These are phyloP conservation scores for Syzygium oleosum DNA, from an alignment of 345 rosid species.

Conservation along the genomic window DNA sequence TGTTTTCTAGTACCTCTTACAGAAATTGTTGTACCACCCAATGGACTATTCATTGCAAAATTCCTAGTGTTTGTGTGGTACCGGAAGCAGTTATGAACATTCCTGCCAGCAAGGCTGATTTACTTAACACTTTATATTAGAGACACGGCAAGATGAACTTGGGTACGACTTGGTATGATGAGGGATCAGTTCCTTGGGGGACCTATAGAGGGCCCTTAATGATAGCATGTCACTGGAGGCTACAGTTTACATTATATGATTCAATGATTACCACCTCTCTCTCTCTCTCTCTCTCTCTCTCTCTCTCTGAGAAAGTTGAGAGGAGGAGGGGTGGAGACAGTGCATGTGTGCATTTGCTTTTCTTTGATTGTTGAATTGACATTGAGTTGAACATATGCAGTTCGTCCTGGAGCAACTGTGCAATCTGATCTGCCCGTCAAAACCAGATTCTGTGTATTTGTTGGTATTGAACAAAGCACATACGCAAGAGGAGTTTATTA, in stretches of 20 bases:
- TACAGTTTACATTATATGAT: neutral
- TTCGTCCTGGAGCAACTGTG: constrained; percentile 98
- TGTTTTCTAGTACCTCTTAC: neutral
- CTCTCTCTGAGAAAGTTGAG: neutral
- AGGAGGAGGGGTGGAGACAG: neutral
- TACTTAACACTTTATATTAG: neutral
- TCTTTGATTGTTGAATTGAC: neutral
- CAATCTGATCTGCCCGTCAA: constrained; percentile 96
- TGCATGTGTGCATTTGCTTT: neutral
- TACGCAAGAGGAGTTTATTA: constrained; percentile 94
- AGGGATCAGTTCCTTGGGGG: neutral
- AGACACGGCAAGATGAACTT: neutral
- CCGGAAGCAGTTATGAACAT: no score
- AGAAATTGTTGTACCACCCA: neutral
- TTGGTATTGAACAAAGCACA: constrained; percentile 91
- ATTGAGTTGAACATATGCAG: constrained; percentile 35
- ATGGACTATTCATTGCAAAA: neutral
- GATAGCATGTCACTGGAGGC: neutral
- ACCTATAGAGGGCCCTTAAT: neutral
- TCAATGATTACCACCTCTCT: neutral
- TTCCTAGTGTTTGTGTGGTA: neutral
- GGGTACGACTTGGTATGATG: neutral
- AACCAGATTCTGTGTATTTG: constrained; percentile 83
- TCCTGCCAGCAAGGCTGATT: no score
- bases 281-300: neutral